Evolutionary conservation across 2,329 filamentous ascomycete genomes (phyloP).

Genomic region (Sporothrix luriei): DNA sequence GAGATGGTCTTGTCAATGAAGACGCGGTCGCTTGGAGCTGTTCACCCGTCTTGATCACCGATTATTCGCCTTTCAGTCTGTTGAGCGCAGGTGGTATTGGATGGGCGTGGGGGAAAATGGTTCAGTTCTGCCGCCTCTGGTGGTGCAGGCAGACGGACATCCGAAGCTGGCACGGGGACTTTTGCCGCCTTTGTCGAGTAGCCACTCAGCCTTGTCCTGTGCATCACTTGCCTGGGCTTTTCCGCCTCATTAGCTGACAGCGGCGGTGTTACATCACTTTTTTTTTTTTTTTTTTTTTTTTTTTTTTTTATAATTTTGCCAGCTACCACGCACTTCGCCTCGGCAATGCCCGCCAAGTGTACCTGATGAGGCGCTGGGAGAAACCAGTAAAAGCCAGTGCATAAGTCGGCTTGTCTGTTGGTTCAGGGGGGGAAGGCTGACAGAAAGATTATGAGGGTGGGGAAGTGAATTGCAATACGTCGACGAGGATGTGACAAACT

Average conservation of each 20-base stretch:
- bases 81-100: background rate
- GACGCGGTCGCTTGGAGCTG: background rate
- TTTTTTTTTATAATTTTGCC: too few relatives aligned
- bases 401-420: too few relatives aligned
- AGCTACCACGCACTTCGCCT: background rate
- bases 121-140: background rate
- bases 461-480: background rate
- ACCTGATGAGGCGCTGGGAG: background rate
- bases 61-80: background rate
- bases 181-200: conserved; percentile 11
- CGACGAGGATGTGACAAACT: background rate
- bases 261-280: too few relatives aligned
- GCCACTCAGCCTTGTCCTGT: conserved; percentile 16
- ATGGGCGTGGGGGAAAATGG: background rate
- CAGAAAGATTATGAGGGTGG: background rate
- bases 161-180: conserved; percentile 2
- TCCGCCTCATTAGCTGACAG: background rate
- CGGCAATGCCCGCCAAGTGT: background rate
- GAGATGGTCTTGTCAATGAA: background rate
- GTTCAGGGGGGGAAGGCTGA: too few relatives aligned
- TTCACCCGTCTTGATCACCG: background rate
- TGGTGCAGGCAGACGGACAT: background rate
- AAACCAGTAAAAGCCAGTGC: background rate
- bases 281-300: too few relatives aligned
- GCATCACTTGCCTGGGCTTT: background rate